These are phyloP conservation scores for Rhodotorula sp. DNA, from an alignment of 1,284 basidiomycete species.

Conservation along the genomic window DNA sequence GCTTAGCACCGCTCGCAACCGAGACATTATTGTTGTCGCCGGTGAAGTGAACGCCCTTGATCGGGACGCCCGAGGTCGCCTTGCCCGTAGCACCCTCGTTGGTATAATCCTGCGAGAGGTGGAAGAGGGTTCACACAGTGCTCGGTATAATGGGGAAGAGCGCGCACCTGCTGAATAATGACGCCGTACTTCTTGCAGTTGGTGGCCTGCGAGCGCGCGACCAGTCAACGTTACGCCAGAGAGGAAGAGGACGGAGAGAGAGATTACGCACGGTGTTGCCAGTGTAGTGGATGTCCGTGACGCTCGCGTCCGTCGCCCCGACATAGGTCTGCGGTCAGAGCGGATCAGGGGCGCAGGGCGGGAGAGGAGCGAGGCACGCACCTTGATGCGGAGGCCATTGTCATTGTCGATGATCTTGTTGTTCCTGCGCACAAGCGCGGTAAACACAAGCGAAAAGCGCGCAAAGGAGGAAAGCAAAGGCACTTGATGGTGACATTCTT, in stretches of 20 bases:
- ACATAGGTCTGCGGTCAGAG: constrained; percentile 27
- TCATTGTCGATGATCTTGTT: constrained; percentile 37
- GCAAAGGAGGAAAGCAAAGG: too few species aligned
- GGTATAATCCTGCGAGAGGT: constrained; percentile 17
- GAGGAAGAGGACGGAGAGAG: too few species aligned
- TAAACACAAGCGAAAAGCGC: not conserved
- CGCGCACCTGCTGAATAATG: constrained; percentile 34
- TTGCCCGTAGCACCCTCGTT: constrained; percentile 42
- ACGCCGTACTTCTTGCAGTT: constrained; percentile 43
- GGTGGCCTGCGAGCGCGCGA: not conserved
- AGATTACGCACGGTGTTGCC: constrained; percentile 35
- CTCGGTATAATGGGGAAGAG: not conserved
- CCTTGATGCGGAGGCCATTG: constrained; percentile 44
- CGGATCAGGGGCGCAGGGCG: too few species aligned
- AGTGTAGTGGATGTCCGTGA: constrained; percentile 33
- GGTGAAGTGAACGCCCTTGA: constrained; percentile 31
- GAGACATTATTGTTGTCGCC: constrained; percentile 25
- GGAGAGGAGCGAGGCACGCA: too few species aligned
- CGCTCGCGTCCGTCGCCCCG: constrained; percentile 38
- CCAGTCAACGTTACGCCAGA: not conserved
- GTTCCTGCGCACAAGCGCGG: not conserved
- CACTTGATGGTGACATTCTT: constrained; percentile 36
- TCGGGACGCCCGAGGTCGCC: constrained; percentile 30
- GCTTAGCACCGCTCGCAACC: constrained; percentile 15
- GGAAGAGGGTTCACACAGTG: not conserved